Evolutionary conservation across 2,329 filamentous ascomycete genomes (phyloP).

Genomic region (Aureobasidium mangrovei): DNA sequence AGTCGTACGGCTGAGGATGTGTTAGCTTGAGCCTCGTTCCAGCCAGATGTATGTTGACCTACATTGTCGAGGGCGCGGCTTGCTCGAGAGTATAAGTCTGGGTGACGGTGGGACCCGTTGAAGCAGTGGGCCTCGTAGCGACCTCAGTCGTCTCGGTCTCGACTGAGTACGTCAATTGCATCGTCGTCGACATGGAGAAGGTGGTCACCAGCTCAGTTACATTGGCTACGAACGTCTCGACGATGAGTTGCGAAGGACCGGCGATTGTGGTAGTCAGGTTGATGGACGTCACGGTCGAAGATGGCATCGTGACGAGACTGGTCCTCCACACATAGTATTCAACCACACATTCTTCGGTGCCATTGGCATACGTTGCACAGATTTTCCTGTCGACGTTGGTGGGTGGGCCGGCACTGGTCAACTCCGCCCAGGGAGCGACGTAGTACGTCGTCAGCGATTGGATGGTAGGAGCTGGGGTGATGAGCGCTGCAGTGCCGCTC

Average conservation of each 20-base stretch:
- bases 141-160: slow-evolving; percentile 29
- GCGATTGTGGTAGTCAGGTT: slow-evolving; percentile 33
- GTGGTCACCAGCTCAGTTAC: slow-evolving; percentile 32
- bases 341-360: slow-evolving; percentile 31
- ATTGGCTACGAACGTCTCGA: slow-evolving; percentile 32
- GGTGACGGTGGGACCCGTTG: slow-evolving; percentile 23
- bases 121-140: slow-evolving; percentile 13
- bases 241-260: slow-evolving; percentile 27
- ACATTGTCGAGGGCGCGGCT: slow-evolving; percentile 20
- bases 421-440: slow-evolving; percentile 36
- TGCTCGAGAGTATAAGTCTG: slow-evolving; percentile 22
- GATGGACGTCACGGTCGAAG: slow-evolving; percentile 29
- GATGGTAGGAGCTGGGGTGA: slow-evolving; percentile 32
- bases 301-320: slow-evolving; percentile 29
- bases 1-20: background rate
- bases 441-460: slow-evolving; percentile 36
- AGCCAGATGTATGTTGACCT: slow-evolving; percentile 13
- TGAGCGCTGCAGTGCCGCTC: slow-evolving; percentile 14
- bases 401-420: slow-evolving; percentile 32
- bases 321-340: slow-evolving; percentile 37
- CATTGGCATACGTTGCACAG: slow-evolving; percentile 30
- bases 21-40: background rate
- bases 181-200: slow-evolving; percentile 31
- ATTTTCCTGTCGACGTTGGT: slow-evolving; percentile 35
- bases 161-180: slow-evolving; percentile 30